phyloP scores from a whole-genome alignment of 2,329 filamentous ascomycete species.

The Epichloe elymi region DNA sequence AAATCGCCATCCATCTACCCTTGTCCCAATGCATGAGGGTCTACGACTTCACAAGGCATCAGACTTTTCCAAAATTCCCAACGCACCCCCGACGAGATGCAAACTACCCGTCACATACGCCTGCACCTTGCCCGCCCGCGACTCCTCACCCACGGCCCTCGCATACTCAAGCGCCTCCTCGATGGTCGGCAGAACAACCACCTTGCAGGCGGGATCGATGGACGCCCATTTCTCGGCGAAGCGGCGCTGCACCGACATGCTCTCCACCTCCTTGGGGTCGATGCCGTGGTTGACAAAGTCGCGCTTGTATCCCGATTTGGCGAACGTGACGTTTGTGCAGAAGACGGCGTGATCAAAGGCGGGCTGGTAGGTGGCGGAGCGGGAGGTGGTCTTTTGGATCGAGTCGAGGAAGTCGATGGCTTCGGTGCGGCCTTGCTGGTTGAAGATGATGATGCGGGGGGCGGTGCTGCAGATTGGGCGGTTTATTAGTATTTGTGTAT shows the following conservation, averaged over 20 bases:
- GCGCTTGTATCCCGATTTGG: slow-evolving; percentile 35
- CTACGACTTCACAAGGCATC: slow-evolving; percentile 24
- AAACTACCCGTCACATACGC: slow-evolving; percentile 49
- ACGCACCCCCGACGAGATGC: slow-evolving; percentile 45
- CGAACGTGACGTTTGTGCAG: slow-evolving; percentile 60
- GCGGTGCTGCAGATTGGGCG: slow-evolving; percentile 16
- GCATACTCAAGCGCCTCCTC: slow-evolving; percentile 40
- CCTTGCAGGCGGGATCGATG: slow-evolving; percentile 32
- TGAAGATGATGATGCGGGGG: slow-evolving; percentile 61
- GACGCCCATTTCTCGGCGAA: slow-evolving; percentile 38
- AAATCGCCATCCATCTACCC: too few species aligned
- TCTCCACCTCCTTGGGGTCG: slow-evolving; percentile 36
- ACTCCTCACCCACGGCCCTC: slow-evolving; percentile 20
- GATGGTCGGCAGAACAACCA: slow-evolving; percentile 38
- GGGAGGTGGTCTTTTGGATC: slow-evolving; percentile 25
- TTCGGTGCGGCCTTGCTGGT: slow-evolving; percentile 55
- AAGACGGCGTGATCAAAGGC: slow-evolving; percentile 66
- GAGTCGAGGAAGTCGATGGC: slow-evolving; percentile 39
- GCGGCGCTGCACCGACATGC: slow-evolving; percentile 37
- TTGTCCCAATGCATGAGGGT: too few species aligned
- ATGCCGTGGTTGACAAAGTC: slow-evolving; percentile 45
- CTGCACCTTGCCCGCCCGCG: slow-evolving; percentile 26
- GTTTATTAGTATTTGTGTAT: not conserved
- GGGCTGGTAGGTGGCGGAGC: slow-evolving; percentile 13
- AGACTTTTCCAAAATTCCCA: slow-evolving; percentile 34